phyloP scores from a whole-genome alignment of 202 grass and related monocot genomes.

The Setaria italica region DNA sequence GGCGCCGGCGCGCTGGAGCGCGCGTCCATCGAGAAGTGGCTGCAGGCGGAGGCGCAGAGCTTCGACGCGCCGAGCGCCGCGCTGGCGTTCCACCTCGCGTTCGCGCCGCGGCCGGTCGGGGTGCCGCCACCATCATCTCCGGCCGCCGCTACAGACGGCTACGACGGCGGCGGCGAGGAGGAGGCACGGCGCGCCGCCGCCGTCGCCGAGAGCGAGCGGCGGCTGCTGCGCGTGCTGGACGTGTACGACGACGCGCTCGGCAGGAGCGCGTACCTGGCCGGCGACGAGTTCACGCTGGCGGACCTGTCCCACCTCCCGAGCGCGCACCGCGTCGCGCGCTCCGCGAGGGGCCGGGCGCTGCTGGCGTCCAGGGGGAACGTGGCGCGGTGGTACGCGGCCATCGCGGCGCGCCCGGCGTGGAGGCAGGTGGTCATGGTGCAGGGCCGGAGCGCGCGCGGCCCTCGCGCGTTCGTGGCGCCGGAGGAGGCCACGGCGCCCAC shows the following conservation, averaged over 20 bases:
- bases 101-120: conserved; percentile 5
- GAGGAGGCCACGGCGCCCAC: too few species aligned
- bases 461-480: not conserved
- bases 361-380: conserved; percentile 59
- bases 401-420: conserved; percentile 63
- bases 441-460: conserved; percentile 38
- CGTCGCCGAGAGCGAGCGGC: conserved; percentile 39
- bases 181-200: not conserved
- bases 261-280: conserved; percentile 57
- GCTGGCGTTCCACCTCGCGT: conserved; percentile 61
- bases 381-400: conserved; percentile 55
- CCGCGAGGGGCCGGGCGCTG: conserved; percentile 44
- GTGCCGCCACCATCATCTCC: not conserved
- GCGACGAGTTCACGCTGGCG: conserved; percentile 71
- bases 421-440: conserved; percentile 54
- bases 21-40: conserved; percentile 67
- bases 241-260: conserved; percentile 66
- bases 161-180: conserved; percentile 10
- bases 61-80: conserved; percentile 60
- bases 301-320: conserved; percentile 77
- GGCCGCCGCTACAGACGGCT: not conserved
- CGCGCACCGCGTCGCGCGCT: conserved; percentile 49
- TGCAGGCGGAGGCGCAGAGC: conserved; percentile 58
- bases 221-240: conserved; percentile 51
- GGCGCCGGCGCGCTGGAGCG: conserved; percentile 61